Conservation (phyloP, 2,329 filamentous ascomycete species). For the Venturia pyrina region DNA sequence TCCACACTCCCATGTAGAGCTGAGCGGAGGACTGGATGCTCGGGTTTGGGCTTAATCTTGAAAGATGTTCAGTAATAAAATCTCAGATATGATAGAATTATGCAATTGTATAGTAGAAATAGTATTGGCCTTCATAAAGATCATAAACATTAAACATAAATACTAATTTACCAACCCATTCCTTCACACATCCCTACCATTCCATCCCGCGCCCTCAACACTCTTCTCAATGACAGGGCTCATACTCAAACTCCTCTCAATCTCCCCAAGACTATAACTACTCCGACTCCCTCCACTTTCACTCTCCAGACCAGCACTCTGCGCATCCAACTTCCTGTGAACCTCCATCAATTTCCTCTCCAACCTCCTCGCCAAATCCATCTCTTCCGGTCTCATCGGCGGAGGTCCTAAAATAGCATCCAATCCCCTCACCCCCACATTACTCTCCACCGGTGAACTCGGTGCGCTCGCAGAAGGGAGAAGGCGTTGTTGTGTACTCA, state of each 20-base stretch:
- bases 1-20: too few species aligned
- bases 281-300: neutral
- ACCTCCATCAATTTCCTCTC: constrained; percentile 9
- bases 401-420: neutral
- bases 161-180: neutral
- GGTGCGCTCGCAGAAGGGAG: neutral
- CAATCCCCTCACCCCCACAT: neutral
- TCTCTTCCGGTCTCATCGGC: neutral
- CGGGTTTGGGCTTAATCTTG: too few species aligned
- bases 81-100: too few species aligned
- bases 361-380: neutral
- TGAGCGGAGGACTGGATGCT: too few species aligned
- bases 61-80: too few species aligned
- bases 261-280: neutral
- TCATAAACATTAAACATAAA: neutral
- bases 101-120: too few species aligned
- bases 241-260: neutral
- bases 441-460: neutral
- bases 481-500: neutral
- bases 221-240: neutral
- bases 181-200: neutral
- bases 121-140: neutral
- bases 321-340: neutral
- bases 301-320: neutral
- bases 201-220: neutral